These are phyloP conservation scores for Parastagonospora nodorum DNA, from an alignment of 2,329 filamentous ascomycete species.

Conservation along the genomic window DNA sequence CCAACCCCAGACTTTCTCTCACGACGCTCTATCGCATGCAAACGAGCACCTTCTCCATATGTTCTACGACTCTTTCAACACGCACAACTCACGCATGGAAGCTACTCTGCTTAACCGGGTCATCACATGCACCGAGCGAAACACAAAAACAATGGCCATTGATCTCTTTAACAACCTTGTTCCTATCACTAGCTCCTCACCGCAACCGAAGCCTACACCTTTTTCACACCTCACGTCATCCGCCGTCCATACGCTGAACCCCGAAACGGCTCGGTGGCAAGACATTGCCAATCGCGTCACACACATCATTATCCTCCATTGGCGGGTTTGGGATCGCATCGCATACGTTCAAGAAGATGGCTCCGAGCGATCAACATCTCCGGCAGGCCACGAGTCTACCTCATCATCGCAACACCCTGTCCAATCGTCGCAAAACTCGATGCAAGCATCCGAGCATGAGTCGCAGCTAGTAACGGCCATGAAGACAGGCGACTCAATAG, in stretches of 20 bases:
- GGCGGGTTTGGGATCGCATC: conserved; percentile 83
- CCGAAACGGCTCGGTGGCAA: conserved; percentile 50
- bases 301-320: conserved; percentile 84
- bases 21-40: conserved; percentile 43
- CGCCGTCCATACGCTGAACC: conserved; percentile 11
- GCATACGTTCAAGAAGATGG: conserved; percentile 60
- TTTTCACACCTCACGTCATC: conserved; percentile 26
- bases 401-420: background rate
- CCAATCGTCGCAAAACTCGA: background rate
- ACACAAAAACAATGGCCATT: conserved; percentile 46
- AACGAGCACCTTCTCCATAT: conserved; percentile 42
- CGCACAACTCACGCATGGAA: conserved; percentile 40
- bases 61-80: conserved; percentile 36
- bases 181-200: conserved; percentile 15
- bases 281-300: conserved; percentile 79
- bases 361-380: background rate
- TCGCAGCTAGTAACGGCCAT: conserved; percentile 2
- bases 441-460: background rate
- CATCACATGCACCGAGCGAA: conserved; percentile 30
- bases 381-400: background rate
- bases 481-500: conserved; percentile 8
- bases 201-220: background rate
- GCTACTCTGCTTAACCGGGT: conserved; percentile 31
- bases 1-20: conserved; percentile 30
- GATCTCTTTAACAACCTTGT: conserved; percentile 53